These are phyloP conservation scores for Fagus sylvatica DNA, from an alignment of 306 rosid genomes.

Conservation along the genomic window DNA sequence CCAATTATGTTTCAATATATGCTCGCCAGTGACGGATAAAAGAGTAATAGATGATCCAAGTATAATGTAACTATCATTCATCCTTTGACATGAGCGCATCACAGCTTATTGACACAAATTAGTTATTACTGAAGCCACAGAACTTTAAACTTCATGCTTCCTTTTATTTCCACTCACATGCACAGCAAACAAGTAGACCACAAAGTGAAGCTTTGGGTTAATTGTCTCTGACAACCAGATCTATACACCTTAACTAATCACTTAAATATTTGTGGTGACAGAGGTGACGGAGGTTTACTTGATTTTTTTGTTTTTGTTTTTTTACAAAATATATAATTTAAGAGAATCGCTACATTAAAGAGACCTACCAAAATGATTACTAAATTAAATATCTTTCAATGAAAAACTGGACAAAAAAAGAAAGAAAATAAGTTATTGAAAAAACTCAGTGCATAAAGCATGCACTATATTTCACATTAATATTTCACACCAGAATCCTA, in stretches of 20 bases:
- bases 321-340: background rate
- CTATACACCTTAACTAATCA: too few relatives aligned
- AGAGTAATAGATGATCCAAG: background rate
- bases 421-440: background rate
- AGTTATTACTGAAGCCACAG: background rate
- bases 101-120: background rate
- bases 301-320: background rate
- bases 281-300: background rate
- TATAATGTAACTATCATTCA: background rate
- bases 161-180: background rate
- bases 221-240: background rate
- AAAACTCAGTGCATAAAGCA: too few relatives aligned
- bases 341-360: background rate
- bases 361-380: background rate
- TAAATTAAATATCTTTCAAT: background rate
- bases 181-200: background rate
- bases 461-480: too few relatives aligned
- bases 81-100: background rate
- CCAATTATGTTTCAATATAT: background rate
- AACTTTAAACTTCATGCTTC: background rate
- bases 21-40: background rate
- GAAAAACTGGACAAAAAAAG: background rate
- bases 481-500: background rate
- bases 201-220: background rate
- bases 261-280: too few relatives aligned